phyloP scores from a whole-genome alignment of 2,329 filamentous ascomycete genomes.

The Dothideomycetes sp. region DNA sequence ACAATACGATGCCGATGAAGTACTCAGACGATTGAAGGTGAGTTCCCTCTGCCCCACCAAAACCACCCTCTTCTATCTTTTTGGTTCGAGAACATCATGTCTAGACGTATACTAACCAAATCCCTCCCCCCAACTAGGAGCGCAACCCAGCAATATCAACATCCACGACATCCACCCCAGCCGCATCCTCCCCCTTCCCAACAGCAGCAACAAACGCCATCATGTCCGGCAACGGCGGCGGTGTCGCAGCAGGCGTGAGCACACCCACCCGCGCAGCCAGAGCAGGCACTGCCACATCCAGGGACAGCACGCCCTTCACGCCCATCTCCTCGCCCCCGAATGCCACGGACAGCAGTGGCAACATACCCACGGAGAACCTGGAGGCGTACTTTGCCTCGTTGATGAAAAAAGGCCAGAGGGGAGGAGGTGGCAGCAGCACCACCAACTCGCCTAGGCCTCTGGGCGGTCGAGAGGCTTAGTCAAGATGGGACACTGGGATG shows the following conservation, averaged over 20 bases:
- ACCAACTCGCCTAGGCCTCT: constrained; percentile 10
- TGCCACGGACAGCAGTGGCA: constrained; percentile 33
- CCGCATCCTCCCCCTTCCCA: too few species aligned
- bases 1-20: constrained; percentile 79
- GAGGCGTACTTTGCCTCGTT: constrained; percentile 50
- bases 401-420: constrained; percentile 34
- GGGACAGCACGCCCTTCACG: constrained; percentile 13
- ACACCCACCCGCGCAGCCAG: constrained; percentile 36
- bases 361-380: constrained; percentile 43
- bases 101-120: too few species aligned
- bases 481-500: too few species aligned
- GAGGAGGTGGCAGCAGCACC: constrained; percentile 18
- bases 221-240: too few species aligned
- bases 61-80: not conserved
- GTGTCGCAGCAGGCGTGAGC: too few species aligned
- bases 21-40: constrained; percentile 79
- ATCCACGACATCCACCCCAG: too few species aligned
- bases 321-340: constrained; percentile 13
- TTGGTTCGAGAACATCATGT: too few species aligned
- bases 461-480: too few species aligned
- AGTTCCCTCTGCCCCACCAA: constrained; percentile 15
- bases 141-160: too few species aligned
- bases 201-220: too few species aligned
- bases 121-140: too few species aligned
- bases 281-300: constrained; percentile 12